phyloP scores from a whole-genome alignment of 257 asterid genomes.

The Primulina eburnea region DNA sequence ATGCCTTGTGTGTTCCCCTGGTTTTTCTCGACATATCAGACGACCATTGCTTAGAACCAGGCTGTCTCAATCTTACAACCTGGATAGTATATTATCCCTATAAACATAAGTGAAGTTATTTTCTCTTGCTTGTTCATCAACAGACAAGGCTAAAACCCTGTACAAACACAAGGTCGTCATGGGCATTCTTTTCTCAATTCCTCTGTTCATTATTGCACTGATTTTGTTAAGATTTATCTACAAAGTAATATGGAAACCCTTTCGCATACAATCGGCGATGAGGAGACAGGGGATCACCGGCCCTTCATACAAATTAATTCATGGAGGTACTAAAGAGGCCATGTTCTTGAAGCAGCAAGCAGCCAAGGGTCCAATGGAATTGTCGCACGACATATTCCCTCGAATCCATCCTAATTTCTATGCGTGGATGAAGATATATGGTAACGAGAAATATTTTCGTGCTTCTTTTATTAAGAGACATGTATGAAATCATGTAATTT shows the following conservation, averaged over 20 bases:
- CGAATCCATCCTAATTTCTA: constrained; percentile 44
- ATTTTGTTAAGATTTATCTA: constrained; percentile 31
- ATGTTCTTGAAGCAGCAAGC: constrained; percentile 37
- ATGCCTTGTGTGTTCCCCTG: constrained; percentile 11
- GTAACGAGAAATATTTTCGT: constrained; percentile 20
- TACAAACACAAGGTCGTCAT: neutral
- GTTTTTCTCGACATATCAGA: constrained; percentile 13
- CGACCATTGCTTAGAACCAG: neutral
- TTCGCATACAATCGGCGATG: constrained; percentile 35
- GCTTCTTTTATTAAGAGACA: neutral
- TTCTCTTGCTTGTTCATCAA: neutral
- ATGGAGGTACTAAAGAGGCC: constrained; percentile 55
- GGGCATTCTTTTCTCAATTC: constrained; percentile 20
- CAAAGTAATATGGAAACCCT: constrained; percentile 50
- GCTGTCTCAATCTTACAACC: constrained; percentile 4
- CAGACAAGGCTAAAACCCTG: neutral
- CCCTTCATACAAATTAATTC: constrained; percentile 41
- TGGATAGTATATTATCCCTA: neutral
- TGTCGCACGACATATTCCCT: constrained; percentile 60
- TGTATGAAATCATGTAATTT: neutral
- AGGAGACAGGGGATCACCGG: constrained; percentile 53
- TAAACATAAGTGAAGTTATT: neutral
- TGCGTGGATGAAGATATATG: constrained; percentile 51
- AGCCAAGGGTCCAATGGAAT: constrained; percentile 39
- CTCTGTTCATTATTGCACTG: constrained; percentile 19